A percentile compares a stretch with the other conserved stretches of the same genome.
These are phyloP conservation scores for Rheum nobile DNA, from an alignment of 148 eudicot genomes.

Conservation along the genomic window DNA sequence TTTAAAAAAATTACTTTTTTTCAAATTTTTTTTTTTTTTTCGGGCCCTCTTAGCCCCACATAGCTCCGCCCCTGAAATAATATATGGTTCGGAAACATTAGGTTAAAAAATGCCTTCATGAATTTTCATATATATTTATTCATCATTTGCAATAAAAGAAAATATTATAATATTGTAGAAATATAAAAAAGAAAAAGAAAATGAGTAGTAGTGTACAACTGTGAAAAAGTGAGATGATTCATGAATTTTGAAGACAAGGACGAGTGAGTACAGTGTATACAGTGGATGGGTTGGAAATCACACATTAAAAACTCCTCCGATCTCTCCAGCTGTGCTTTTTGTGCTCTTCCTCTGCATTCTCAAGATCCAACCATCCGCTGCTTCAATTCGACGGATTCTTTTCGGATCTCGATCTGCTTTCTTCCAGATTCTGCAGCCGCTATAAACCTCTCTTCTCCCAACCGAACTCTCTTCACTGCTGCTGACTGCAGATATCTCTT, in stretches of 20 bases:
- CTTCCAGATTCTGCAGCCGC: not conserved
- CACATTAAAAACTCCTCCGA: not conserved
- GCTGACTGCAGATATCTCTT: not conserved
- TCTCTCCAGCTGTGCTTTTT: slow-evolving; percentile 4
- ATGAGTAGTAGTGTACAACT: not conserved
- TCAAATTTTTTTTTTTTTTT: too few relatives aligned
- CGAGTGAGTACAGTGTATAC: not conserved
- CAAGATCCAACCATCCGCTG: slow-evolving; percentile 2
- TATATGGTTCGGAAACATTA: too few relatives aligned
- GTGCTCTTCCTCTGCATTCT: not conserved
- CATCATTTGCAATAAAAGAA: not conserved
- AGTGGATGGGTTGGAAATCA: not conserved
- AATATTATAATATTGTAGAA: not conserved
- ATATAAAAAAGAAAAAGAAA: too few relatives aligned
- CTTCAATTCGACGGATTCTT: not conserved
- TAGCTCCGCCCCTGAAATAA: too few relatives aligned
- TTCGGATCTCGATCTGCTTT: slow-evolving; percentile 2
- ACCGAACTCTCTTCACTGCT: not conserved
- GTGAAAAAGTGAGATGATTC: not conserved
- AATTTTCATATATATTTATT: too few relatives aligned
- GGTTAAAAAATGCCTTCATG: too few relatives aligned
- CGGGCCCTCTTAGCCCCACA: too few relatives aligned
- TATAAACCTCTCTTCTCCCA: not conserved
- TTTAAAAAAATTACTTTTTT: too few relatives aligned
- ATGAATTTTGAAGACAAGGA: not conserved